Percentiles rank a stretch among this genome's conserved stretches.
Evolutionary conservation across 441 rosid species (phyloP).

Genomic region (Euphorbia celastroides): DNA sequence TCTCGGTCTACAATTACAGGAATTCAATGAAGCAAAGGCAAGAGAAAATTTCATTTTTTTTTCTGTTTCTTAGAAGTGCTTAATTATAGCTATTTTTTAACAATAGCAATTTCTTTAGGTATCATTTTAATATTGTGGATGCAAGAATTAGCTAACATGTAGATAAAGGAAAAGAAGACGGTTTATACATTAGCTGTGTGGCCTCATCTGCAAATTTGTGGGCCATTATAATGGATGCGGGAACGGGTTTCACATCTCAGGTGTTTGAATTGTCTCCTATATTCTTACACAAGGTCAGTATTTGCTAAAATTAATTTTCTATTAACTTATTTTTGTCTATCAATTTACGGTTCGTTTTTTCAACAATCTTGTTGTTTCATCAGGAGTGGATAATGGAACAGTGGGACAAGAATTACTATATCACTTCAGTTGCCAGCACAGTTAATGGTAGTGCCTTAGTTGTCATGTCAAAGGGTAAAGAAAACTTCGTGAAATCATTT

Average conservation of each 20-base stretch:
- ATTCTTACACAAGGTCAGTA: constrained; percentile 53
- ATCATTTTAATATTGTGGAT: constrained; percentile 50
- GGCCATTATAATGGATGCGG: constrained; percentile 63
- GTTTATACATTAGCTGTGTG: constrained; percentile 46
- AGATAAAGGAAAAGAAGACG: constrained; percentile 49
- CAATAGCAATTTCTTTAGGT: constrained; percentile 25
- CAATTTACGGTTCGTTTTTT: not conserved
- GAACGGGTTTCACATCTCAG: constrained; percentile 46
- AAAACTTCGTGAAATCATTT: not conserved
- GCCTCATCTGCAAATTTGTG: constrained; percentile 48
- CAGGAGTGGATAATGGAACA: constrained; percentile 93
- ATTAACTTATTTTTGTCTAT: not conserved
- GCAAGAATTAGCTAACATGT: constrained; percentile 42
- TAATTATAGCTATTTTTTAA: not conserved
- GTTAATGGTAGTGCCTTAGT: constrained; percentile 47
- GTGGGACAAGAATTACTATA: constrained; percentile 59
- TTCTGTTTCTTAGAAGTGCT: not conserved
- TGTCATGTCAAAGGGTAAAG: constrained; percentile 53
- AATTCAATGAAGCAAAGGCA: constrained; percentile 58
- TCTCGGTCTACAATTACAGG: constrained; percentile 46
- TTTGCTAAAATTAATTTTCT: constrained; percentile 14
- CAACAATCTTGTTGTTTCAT: constrained; percentile 15
- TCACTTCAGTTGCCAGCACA: constrained; percentile 49
- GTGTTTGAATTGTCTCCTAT: constrained; percentile 43
- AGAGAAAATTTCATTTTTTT: too few relatives aligned